Base-by-base conservation (phyloP, 805 yeast genomes). In the Zygosaccharomyces siamensis region DNA sequence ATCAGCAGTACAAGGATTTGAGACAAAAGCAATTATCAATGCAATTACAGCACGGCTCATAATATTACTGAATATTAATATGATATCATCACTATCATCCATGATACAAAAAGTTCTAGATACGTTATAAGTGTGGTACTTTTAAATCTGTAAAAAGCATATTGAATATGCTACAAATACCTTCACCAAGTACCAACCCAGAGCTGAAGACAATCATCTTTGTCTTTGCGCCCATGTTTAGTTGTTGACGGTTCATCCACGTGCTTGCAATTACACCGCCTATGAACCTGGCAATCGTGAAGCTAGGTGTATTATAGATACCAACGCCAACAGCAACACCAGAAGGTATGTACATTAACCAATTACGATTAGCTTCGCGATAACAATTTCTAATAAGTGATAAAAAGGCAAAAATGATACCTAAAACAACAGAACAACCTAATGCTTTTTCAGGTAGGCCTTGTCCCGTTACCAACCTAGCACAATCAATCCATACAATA, bases 281-380 rank as follows among this genome's bases (percentile, higher is more conserved):
- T 20, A 89, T 52, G 63, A 93, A 92, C 58, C 99, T 74, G 1
- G 98, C 98, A 40, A 92, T 72, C 0, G 98, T 93, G 69, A 92
- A 93, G 42, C 89, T 83, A 2, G 99, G 98, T 0, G 90, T 77
- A 64, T 93, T 93, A 67, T 92, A 93, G 52, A 92, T 89, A 14
- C 99, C 98, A 45, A 92, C 86, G 1, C 99, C 99, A 14, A 90
- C 97, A 2, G 99, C 97, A 24, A 93, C 95, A 10, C 99, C 99
- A 20, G 89, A 83, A 0, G 99, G 99, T 24, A 92, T 69, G 69
- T 77, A 87, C 2, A 74, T 69, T 5, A 63, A 27, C 60, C 64
- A 58, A 33, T 54, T 59, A 49, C 80, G 58, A 48, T 72, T 73
- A 42, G 67, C 68, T 31, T 68, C 67, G 43, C 76, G 73, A 12